Percentiles rank a stretch among this genome's conserved stretches.
Conservation (phyloP, 768 basidiomycete species). For the Cystofilobasidium bisporidii region DNA sequence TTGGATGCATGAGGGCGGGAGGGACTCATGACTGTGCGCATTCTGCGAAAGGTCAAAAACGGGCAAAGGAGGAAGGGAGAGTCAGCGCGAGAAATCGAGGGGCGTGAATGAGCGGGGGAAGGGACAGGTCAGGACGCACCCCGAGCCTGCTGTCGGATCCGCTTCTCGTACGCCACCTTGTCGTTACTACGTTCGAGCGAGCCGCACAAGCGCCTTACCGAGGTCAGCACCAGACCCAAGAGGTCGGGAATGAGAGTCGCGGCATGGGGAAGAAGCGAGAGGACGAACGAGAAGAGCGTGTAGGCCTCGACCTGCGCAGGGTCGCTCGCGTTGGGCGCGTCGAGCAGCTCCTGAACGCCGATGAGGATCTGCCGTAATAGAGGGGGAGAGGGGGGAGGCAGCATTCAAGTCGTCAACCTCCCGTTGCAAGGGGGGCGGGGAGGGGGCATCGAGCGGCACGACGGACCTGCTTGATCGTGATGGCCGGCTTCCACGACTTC, state of each 20-base stretch:
- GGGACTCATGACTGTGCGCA: neutral
- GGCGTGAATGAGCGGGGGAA: neutral
- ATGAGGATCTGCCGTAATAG: conserved; percentile 65
- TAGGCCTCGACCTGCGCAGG: conserved; percentile 98
- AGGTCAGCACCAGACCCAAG: too few relatives aligned
- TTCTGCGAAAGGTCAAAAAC: neutral
- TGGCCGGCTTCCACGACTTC: conserved; percentile 97
- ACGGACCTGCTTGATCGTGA: conserved; percentile 91
- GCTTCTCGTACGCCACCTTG: conserved; percentile 78
- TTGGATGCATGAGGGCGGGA: too few relatives aligned
- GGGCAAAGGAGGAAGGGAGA: neutral
- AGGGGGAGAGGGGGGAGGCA: neutral
- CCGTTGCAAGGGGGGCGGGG: neutral
- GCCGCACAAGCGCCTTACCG: neutral
- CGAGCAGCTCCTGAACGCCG: conserved; percentile 89
- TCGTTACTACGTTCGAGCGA: conserved; percentile 60
- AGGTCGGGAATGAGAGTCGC: too few relatives aligned
- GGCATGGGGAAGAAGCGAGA: neutral
- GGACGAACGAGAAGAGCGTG: conserved; percentile 89
- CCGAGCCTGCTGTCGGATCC: conserved; percentile 73
- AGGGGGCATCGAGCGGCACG: too few relatives aligned
- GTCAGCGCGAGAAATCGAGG: neutral
- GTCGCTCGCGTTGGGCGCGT: conserved; percentile 93
- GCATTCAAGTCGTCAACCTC: neutral
- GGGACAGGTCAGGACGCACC: neutral